Conservation (phyloP, 345 rosid genomes). For the Anacardium occidentale region DNA sequence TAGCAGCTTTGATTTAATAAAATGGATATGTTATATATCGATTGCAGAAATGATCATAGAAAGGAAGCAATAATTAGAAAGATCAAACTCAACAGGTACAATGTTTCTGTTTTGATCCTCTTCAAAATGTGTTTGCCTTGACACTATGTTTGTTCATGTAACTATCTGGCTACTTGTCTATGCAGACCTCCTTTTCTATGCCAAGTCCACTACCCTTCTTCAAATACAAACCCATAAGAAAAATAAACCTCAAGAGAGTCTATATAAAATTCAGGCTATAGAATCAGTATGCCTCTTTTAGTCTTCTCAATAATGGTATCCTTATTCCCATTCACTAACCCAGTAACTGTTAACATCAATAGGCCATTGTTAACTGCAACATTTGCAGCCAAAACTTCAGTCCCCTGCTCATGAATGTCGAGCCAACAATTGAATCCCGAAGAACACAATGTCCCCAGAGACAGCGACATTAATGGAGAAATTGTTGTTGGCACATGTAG, state of each 20-base stretch:
- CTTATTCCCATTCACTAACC: constrained; percentile 1
- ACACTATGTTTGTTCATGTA: background rate
- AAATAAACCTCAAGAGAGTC: background rate
- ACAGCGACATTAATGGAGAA: constrained; percentile 14
- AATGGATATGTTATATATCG: no score
- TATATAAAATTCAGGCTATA: background rate
- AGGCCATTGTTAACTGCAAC: constrained; percentile 16
- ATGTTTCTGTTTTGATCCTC: background rate
- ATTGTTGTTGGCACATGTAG: background rate
- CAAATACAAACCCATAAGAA: background rate
- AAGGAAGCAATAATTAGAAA: no score
- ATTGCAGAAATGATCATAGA: background rate
- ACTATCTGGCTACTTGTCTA: background rate
- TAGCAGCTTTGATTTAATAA: background rate
- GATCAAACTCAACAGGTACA: no score
- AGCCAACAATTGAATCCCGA: constrained; percentile 11
- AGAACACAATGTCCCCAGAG: constrained; percentile 3
- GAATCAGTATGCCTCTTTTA: constrained; percentile 5
- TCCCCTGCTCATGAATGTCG: constrained; percentile 6
- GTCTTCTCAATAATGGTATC: constrained; percentile 2
- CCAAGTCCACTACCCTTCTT: background rate
- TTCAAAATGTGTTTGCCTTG: background rate
- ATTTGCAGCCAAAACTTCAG: constrained; percentile 21
- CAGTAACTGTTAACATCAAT: constrained; percentile 12
- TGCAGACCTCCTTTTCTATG: background rate